phyloP scores from a whole-genome alignment of 176 grass and related monocot genomes.

The Panicum miliaceum region DNA sequence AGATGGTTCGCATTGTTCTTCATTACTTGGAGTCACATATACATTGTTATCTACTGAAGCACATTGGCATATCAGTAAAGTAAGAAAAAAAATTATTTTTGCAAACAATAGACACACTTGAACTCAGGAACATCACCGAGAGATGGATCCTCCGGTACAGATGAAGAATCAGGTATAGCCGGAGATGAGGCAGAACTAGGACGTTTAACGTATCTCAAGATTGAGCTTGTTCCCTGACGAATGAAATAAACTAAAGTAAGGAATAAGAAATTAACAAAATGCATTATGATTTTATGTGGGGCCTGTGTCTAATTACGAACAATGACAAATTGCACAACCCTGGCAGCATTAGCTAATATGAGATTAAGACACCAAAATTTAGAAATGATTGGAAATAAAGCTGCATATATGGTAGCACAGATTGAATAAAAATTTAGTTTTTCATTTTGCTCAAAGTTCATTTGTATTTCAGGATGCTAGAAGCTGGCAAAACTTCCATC shows the following conservation, averaged over 20 bases:
- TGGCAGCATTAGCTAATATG: not conserved
- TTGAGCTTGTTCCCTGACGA: slow-evolving; percentile 76
- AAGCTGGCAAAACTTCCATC: not conserved
- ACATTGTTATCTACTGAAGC: slow-evolving; percentile 43
- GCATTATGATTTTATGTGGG: not conserved
- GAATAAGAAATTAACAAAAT: not conserved
- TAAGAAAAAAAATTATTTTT: not conserved
- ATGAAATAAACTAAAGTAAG: slow-evolving; percentile 20
- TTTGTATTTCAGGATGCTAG: not conserved
- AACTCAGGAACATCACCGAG: slow-evolving; percentile 44
- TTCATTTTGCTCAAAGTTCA: not conserved
- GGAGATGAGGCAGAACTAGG: slow-evolving; percentile 37
- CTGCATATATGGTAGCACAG: not conserved
- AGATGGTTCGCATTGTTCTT: slow-evolving; percentile 45
- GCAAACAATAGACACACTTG: not conserved
- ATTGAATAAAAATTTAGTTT: not conserved
- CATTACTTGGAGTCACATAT: slow-evolving; percentile 7
- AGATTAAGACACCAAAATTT: not conserved
- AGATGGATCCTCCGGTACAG: slow-evolving; percentile 28
- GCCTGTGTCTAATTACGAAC: slow-evolving; percentile 2
- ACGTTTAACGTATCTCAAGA: slow-evolving; percentile 72
- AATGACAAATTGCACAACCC: not conserved
- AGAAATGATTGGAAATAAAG: not conserved
- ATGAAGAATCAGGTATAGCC: slow-evolving; percentile 31
- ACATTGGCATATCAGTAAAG: slow-evolving; percentile 28